Conservation (phyloP, 257 asterid species). For the Leptodermis oblonga region DNA sequence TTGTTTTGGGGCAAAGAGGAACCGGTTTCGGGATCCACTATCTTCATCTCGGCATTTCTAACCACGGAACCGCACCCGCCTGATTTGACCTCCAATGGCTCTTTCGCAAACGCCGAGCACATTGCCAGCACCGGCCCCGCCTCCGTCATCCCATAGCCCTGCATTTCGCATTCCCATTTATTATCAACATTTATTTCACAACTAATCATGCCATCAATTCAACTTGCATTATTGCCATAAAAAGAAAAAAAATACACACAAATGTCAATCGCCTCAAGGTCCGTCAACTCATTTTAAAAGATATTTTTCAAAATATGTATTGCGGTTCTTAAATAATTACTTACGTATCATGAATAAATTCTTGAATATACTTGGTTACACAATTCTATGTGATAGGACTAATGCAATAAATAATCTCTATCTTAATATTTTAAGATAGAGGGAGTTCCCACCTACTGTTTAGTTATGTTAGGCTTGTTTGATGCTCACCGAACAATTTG, state of each 20-base stretch:
- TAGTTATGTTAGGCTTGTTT: too few relatives aligned
- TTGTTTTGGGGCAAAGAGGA: slow-evolving; percentile 61
- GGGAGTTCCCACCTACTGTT: too few relatives aligned
- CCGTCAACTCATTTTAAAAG: too few relatives aligned
- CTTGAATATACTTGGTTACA: too few relatives aligned
- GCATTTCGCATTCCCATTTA: background rate
- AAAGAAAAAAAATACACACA: background rate
- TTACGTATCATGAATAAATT: too few relatives aligned
- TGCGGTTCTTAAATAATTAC: too few relatives aligned
- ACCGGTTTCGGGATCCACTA: slow-evolving; percentile 62
- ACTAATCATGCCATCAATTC: background rate
- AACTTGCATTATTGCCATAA: background rate
- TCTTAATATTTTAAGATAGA: too few relatives aligned
- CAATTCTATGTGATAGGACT: too few relatives aligned
- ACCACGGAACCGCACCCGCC: slow-evolving; percentile 95
- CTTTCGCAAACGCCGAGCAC: slow-evolving; percentile 91
- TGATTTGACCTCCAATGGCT: slow-evolving; percentile 67
- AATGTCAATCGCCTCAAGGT: too few relatives aligned
- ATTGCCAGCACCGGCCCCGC: slow-evolving; percentile 91
- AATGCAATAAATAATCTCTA: too few relatives aligned
- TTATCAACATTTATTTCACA: background rate
- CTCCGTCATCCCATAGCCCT: slow-evolving; percentile 99
- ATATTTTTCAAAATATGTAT: too few relatives aligned
- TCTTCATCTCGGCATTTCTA: slow-evolving; percentile 89
- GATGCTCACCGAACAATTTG: too few relatives aligned